Conservation (phyloP, 2,329 filamentous ascomycete species). For the Botrytis deweyae region DNA sequence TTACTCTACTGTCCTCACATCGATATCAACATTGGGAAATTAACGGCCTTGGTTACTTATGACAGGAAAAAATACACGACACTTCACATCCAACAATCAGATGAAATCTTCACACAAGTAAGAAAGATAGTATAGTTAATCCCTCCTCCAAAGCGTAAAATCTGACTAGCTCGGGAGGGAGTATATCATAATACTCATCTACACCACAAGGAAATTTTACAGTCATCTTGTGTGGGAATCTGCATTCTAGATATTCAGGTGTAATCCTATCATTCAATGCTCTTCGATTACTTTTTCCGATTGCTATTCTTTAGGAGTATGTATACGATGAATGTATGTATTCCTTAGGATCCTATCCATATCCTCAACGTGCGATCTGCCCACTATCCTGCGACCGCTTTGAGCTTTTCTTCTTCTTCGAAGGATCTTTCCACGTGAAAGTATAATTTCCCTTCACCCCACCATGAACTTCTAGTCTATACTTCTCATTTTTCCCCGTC, state of each 20-base stretch:
- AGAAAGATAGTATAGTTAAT: not conserved
- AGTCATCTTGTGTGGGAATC: not conserved
- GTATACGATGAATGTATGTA: not conserved
- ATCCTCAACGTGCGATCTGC: no score
- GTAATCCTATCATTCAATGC: rapidly evolving
- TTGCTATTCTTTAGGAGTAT: not conserved
- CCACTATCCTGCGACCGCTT: no score
- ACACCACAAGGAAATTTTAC: not conserved
- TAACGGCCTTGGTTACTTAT: not conserved
- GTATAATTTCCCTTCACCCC: no score
- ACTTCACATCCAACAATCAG: not conserved
- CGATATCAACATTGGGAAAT: not conserved
- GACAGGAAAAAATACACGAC: not conserved
- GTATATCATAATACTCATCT: not conserved
- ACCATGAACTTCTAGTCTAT: no score
- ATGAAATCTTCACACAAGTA: not conserved
- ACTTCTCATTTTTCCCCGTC: no score
- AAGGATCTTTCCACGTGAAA: no score
- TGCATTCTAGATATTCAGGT: not conserved
- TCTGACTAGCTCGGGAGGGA: not conserved
- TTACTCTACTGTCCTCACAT: not conserved
- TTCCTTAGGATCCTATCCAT: not conserved
- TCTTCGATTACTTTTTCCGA: not conserved
- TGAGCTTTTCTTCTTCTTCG: no score
- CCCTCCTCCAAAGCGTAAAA: not conserved